A percentile compares a stretch with the other conserved stretches of the same genome.
These are phyloP conservation scores for Saturnispora mendoncae DNA, from an alignment of 805 yeast genomes.

Conservation along the genomic window DNA sequence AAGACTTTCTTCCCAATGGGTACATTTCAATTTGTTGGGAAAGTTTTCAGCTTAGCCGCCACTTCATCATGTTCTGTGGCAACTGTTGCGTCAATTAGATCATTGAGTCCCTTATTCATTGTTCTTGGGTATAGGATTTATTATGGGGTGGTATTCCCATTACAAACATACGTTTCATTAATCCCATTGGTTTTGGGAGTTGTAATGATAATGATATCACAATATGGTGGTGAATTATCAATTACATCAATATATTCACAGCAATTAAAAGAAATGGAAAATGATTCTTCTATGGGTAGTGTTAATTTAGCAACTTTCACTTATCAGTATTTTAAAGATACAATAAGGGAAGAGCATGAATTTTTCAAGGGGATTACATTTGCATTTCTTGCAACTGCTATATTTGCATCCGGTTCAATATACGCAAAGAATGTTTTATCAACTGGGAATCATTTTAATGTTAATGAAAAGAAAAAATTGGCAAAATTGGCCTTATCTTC, in stretches of 20 bases:
- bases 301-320: conserved; percentile 6
- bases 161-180: conserved; percentile 42
- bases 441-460: conserved; percentile 36
- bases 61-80: conserved; percentile 59
- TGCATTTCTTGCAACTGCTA: conserved; percentile 59
- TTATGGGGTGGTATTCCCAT: conserved; percentile 43
- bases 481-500: conserved; percentile 9
- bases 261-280: conserved; percentile 7
- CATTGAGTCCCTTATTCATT: conserved; percentile 55
- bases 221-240: conserved; percentile 11
- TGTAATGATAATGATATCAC: conserved; percentile 36
- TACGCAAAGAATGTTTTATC: conserved; percentile 63
- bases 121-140: conserved; percentile 45
- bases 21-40: conserved; percentile 56
- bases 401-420: conserved; percentile 80
- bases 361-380: conserved; percentile 45
- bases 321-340: conserved; percentile 2
- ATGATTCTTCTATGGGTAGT: not conserved
- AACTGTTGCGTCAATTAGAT: conserved; percentile 62
- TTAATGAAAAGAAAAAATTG: conserved; percentile 1
- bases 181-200: conserved; percentile 47
- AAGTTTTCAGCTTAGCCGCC: conserved; percentile 53
- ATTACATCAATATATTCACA: conserved; percentile 6
- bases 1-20: conserved; percentile 55
- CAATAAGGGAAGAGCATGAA: conserved; percentile 9